phyloP scores from a whole-genome alignment of 83 land plant genomes.

The Isoetes engelmannii region DNA sequence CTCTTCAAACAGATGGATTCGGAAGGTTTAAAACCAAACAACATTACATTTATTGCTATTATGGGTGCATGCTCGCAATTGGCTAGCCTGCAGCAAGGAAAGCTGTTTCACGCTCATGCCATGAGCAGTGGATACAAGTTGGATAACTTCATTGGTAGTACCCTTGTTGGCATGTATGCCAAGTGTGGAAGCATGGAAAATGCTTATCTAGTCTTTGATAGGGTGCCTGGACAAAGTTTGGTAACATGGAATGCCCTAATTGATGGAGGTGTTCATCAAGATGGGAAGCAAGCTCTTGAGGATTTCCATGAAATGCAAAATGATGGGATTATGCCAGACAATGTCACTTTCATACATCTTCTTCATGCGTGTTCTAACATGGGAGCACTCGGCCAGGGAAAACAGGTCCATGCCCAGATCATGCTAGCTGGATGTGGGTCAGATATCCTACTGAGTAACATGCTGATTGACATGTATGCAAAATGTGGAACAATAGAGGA shows the following conservation, averaged over 20 bases:
- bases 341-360: neutral
- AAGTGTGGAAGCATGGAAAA: no score
- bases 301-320: neutral
- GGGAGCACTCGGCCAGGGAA: neutral
- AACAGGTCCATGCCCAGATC: neutral
- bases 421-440: neutral
- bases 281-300: no score
- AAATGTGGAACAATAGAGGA: neutral
- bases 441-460: neutral
- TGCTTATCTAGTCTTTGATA: no score
- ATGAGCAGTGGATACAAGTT: no score
- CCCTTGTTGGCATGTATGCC: no score
- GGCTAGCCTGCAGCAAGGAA: no score
- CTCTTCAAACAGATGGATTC: constrained; percentile 11
- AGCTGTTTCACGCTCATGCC: no score
- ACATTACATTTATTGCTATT: constrained; percentile 18
- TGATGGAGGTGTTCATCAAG: no score
- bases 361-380: neutral
- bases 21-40: constrained; percentile 22
- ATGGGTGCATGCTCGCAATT: constrained; percentile 14
- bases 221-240: no score
- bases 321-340: neutral
- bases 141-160: no score
- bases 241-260: no score
- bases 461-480: neutral